Conservation (phyloP, 2,329 filamentous ascomycete species). For the Trichoderma koningiopsis region DNA sequence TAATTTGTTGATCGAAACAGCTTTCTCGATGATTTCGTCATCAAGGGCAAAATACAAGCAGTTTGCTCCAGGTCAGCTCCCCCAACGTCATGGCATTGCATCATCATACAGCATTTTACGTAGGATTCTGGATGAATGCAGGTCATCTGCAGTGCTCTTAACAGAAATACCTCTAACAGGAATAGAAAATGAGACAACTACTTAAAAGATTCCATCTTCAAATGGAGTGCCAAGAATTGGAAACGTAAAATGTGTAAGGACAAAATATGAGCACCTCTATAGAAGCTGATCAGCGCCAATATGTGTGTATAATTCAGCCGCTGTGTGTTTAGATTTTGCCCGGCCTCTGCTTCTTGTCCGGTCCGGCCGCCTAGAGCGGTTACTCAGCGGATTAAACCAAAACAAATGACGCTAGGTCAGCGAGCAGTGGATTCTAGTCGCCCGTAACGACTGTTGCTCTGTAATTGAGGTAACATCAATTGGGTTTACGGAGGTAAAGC, state of each 20-base stretch:
- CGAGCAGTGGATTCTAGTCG: background rate
- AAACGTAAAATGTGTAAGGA: background rate
- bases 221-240: background rate
- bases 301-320: background rate
- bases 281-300: too few relatives aligned
- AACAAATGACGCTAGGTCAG: background rate
- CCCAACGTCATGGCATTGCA: background rate
- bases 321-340: background rate
- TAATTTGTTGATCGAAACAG: background rate
- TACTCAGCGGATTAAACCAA: background rate
- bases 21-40: background rate
- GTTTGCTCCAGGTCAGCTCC: background rate
- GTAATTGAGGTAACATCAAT: background rate
- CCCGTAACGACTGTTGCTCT: background rate
- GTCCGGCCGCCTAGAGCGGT: background rate
- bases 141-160: background rate
- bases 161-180: background rate
- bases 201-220: background rate
- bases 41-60: background rate
- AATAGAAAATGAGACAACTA: background rate
- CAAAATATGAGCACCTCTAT: background rate
- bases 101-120: background rate
- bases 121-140: background rate
- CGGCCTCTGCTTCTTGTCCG: background rate
- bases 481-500: too few relatives aligned